Percentiles rank a stretch among this genome's conserved stretches.
These are phyloP conservation scores for Hypoxylon crocopeplum DNA, from an alignment of 495 filamentous ascomycete genomes.

Conservation along the genomic window DNA sequence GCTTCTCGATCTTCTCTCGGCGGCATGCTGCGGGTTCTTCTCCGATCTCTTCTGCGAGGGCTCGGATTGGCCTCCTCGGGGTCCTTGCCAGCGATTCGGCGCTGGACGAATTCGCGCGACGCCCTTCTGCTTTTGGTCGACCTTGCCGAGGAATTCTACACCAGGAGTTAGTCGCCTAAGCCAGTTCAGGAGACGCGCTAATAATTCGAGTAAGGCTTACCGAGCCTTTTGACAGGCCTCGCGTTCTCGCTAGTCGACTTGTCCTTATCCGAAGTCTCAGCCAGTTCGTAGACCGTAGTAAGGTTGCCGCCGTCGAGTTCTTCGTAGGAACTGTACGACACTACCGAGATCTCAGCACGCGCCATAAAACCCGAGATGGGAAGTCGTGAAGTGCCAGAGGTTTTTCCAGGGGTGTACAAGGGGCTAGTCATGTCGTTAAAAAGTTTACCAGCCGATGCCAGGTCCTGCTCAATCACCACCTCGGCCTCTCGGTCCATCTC, in stretches of 20 bases:
- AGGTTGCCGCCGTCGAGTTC: not conserved
- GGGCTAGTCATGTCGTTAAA: constrained; percentile 24
- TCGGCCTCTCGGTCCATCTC: not conserved
- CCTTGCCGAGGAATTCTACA: constrained; percentile 23
- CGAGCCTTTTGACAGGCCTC: not conserved
- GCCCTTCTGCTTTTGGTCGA: not conserved
- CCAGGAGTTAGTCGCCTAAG: constrained; percentile 3
- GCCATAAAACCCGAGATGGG: constrained; percentile 18
- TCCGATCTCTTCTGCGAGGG: not conserved
- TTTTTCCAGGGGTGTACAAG: no score
- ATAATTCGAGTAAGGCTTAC: constrained; percentile 11
- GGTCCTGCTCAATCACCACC: constrained; percentile 7
- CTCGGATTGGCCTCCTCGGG: not conserved
- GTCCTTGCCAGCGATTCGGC: not conserved
- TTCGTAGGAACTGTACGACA: constrained; percentile 21
- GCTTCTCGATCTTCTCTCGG: not conserved
- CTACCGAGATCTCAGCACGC: constrained; percentile 37
- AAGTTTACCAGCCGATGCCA: constrained; percentile 32
- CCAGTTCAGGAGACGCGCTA: not conserved
- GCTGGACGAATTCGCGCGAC: not conserved
- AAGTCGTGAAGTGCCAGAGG: constrained; percentile 9
- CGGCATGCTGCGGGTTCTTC: not conserved
- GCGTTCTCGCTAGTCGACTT: not conserved
- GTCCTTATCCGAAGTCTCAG: constrained; percentile 3
- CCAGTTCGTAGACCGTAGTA: constrained; percentile 4